Base-by-base conservation (phyloP, 108 stramenopile species). In the Skeletonema costatum region DNA sequence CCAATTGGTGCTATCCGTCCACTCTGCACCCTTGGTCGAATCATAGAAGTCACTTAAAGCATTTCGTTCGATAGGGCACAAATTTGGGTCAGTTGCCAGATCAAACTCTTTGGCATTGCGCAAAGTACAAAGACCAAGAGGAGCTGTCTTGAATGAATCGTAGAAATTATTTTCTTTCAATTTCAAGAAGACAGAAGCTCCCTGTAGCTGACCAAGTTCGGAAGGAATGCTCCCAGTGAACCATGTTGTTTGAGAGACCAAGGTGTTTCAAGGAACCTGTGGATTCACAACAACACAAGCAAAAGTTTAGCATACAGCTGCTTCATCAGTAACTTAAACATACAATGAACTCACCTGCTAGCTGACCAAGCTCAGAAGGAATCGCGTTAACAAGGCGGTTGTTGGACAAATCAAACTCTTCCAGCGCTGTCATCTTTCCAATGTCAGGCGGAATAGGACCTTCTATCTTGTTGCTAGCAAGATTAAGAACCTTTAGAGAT, bases 1-100 rank as follows among this genome's bases (percentile, higher is more conserved):
- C 63, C 63, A 64, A 3, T 64, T 9, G 9, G 7, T 11, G 6
- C 1, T 5, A 35, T 64, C 2, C 0, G 63, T 64, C 65, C 38
- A 65, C 33, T 41, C 63, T n/a, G 62, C 16, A 5, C 62, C 62
- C 14, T 63, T 63, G 25, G 25, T 1, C 5, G 38, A 63, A 29
- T 63, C 5, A 33, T 63, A 63, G 8, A 63, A 63, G 16, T 63
- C 62, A n/a, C 6, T 33, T 13, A 63, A 63, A 8, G 62, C 62
- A 36, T 29, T 19, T 8, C 62, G 19, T 21, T 63, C 62, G 16
- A 63, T 4, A 0, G 62, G 62, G n/a, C 62, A 63, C 36, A 63
- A 36, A 1, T n/a, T 8, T 5, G 0, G 0, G 0, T 63, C 38
- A 63, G 33, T 5, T 29, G 1, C n/a, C 0, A 63, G 25, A 63